phyloP scores from a whole-genome alignment of 768 basidiomycete genomes.

The Suillus cothurnatus region DNA sequence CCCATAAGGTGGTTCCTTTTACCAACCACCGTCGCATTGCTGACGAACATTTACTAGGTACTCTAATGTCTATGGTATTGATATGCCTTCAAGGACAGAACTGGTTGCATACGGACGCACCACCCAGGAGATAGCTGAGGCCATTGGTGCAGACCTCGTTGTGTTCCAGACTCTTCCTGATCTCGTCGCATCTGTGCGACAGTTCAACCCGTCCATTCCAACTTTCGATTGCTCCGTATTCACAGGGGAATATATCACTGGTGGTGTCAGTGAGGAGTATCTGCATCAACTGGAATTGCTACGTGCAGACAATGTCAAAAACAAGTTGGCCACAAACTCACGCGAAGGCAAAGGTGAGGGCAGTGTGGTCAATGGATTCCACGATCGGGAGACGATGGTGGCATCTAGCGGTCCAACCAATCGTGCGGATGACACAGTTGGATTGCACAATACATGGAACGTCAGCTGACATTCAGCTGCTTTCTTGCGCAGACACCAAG shows the following conservation, averaged over 20 bases:
- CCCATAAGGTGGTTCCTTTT: slow-evolving; percentile 72
- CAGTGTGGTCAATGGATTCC: slow-evolving; percentile 22
- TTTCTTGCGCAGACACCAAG: neutral
- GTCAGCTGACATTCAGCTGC: slow-evolving; percentile 25
- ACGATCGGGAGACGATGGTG: slow-evolving; percentile 25
- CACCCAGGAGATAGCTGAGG: slow-evolving; percentile 67
- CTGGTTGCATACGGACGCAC: slow-evolving; percentile 85
- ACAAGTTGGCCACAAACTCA: slow-evolving; percentile 41
- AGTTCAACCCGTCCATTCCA: slow-evolving; percentile 76
- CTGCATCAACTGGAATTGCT: slow-evolving; percentile 71
- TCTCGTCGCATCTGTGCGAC: slow-evolving; percentile 81
- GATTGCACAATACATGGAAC: slow-evolving; percentile 76
- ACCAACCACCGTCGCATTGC: slow-evolving; percentile 2
- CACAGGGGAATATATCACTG: slow-evolving; percentile 95
- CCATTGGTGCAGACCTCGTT: slow-evolving; percentile 93
- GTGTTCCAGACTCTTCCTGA: slow-evolving; percentile 94
- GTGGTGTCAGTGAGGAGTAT: slow-evolving; percentile 85
- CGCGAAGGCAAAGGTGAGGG: slow-evolving; percentile 40
- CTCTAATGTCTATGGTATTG: slow-evolving; percentile 98
- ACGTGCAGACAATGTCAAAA: slow-evolving; percentile 81
- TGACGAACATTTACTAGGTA: slow-evolving; percentile 44
- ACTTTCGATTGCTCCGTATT: slow-evolving; percentile 97
- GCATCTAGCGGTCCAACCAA: slow-evolving; percentile 50
- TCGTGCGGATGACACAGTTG: slow-evolving; percentile 75
- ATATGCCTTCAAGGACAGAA: slow-evolving; percentile 96